Evolutionary conservation across 148 eudicot species (phyloP).

Genomic region (Heliosperma pusillum): DNA sequence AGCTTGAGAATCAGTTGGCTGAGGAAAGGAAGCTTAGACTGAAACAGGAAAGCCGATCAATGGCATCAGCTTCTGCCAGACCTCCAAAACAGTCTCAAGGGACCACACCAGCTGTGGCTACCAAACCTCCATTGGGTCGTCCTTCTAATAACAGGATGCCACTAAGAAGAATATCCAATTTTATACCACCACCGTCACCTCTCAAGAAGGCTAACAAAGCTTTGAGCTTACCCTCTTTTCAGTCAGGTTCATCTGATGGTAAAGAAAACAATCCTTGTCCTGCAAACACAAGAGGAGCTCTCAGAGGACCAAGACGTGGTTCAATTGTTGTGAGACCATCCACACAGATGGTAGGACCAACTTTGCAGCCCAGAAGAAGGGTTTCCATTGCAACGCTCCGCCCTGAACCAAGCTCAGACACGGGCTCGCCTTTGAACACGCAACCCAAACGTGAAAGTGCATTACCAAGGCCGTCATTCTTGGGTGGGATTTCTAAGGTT

Average conservation of each 20-base stretch:
- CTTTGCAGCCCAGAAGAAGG: slow-evolving; percentile 53
- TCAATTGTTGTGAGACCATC: slow-evolving; percentile 56
- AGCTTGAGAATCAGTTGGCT: slow-evolving; percentile 77
- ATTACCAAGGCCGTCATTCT: slow-evolving; percentile 50
- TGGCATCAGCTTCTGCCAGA: slow-evolving; percentile 49
- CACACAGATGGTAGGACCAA: slow-evolving; percentile 30
- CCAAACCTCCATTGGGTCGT: slow-evolving; percentile 68
- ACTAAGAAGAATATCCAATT: slow-evolving; percentile 57
- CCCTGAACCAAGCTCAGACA: slow-evolving; percentile 34
- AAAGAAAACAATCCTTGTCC: slow-evolving; percentile 51
- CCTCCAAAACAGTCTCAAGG: slow-evolving; percentile 49
- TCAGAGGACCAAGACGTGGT: slow-evolving; percentile 52
- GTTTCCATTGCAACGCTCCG: slow-evolving; percentile 62
- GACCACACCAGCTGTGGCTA: slow-evolving; percentile 34
- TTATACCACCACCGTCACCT: slow-evolving; percentile 53
- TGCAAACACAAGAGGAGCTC: slow-evolving; percentile 23
- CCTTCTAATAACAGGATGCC: slow-evolving; percentile 68
- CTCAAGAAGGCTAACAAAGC: slow-evolving; percentile 38
- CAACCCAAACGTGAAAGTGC: slow-evolving; percentile 37
- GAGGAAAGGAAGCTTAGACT: slow-evolving; percentile 73
- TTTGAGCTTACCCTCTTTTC: slow-evolving; percentile 31
- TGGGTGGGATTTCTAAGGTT: slow-evolving; percentile 60
- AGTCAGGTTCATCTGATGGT: slow-evolving; percentile 33
- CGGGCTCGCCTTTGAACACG: slow-evolving; percentile 34
- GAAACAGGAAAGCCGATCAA: slow-evolving; percentile 64